Percentiles rank a stretch among this genome's conserved stretches.
These are phyloP conservation scores for Gaertneriomyces sp. DNA, from an alignment of 192 early-diverging fungal genomes.

Conservation along the genomic window DNA sequence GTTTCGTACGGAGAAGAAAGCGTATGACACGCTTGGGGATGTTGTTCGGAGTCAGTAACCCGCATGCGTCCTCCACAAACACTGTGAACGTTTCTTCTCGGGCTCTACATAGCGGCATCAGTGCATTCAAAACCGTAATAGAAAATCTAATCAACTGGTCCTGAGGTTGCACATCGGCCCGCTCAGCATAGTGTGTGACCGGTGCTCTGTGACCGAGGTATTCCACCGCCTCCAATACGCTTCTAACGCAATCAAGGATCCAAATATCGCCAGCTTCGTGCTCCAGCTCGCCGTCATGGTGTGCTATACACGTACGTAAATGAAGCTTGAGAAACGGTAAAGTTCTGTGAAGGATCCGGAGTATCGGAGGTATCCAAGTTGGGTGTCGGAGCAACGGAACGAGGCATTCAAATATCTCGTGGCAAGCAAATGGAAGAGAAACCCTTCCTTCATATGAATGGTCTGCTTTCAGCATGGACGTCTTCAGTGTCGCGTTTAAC, in stretches of 20 bases:
- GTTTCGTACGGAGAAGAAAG: too few relatives aligned
- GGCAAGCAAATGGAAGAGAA: slow-evolving; percentile 35
- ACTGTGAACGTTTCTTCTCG: too few relatives aligned
- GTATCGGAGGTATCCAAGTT: not conserved
- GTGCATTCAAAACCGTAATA: not conserved
- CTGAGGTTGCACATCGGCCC: not conserved
- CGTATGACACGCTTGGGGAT: too few relatives aligned
- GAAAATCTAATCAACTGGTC: slow-evolving; percentile 6
- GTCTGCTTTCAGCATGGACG: too few relatives aligned
- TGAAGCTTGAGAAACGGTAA: slow-evolving; percentile 34
- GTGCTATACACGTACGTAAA: slow-evolving; percentile 3
- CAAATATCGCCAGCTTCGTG: slow-evolving; percentile 4
- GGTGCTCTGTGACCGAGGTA: not conserved
- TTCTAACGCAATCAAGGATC: not conserved
- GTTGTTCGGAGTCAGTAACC: too few relatives aligned
- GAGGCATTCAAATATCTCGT: slow-evolving; percentile 26
- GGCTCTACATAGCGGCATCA: not conserved
- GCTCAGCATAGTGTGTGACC: not conserved
- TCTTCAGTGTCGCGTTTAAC: too few relatives aligned
- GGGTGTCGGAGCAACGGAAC: slow-evolving; percentile 13
- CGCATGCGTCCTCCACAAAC: too few relatives aligned
- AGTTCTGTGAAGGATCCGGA: slow-evolving; percentile 23
- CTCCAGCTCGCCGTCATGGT: not conserved
- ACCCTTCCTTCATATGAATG: not conserved
- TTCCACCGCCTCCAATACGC: slow-evolving; percentile 8